Percentiles rank a stretch among this genome's conserved stretches.
These are phyloP conservation scores for Pestalotiopsis sp. DNA, from an alignment of 2,329 filamentous ascomycete genomes.

Conservation along the genomic window DNA sequence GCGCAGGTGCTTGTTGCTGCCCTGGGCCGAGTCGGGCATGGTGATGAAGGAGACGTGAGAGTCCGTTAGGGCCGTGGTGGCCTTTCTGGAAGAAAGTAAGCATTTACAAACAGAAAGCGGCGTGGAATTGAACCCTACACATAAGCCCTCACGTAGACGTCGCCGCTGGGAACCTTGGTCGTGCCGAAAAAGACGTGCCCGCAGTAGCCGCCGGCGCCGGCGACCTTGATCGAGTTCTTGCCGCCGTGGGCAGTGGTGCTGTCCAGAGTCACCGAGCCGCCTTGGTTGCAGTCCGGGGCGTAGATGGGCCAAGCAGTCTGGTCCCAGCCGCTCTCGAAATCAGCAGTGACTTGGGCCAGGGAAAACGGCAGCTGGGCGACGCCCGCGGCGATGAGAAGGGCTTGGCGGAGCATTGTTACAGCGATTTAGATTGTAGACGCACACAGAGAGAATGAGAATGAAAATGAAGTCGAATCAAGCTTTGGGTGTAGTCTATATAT, in stretches of 20 bases:
- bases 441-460: background rate
- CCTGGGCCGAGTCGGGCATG: constrained; percentile 60
- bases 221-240: constrained; percentile 55
- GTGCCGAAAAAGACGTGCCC: constrained; percentile 65
- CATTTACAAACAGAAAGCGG: background rate
- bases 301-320: constrained; percentile 59
- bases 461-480: background rate
- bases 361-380: constrained; percentile 48
- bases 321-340: constrained; percentile 62
- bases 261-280: constrained; percentile 58
- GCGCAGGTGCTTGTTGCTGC: constrained; percentile 59
- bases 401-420: constrained; percentile 1
- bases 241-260: constrained; percentile 58
- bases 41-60: constrained; percentile 65
- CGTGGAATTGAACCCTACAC: constrained; percentile 44
- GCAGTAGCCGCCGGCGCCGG: constrained; percentile 55
- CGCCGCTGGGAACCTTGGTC: constrained; percentile 53
- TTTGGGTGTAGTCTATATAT: constrained; percentile 16
- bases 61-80: constrained; percentile 57
- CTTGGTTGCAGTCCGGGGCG: constrained; percentile 61
- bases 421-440: background rate
- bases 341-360: constrained; percentile 54
- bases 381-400: constrained; percentile 39
- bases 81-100: constrained; percentile 44
- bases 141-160: constrained; percentile 58